Conservation (phyloP, 768 basidiomycete genomes). For the Daedaleopsis sinensis region DNA sequence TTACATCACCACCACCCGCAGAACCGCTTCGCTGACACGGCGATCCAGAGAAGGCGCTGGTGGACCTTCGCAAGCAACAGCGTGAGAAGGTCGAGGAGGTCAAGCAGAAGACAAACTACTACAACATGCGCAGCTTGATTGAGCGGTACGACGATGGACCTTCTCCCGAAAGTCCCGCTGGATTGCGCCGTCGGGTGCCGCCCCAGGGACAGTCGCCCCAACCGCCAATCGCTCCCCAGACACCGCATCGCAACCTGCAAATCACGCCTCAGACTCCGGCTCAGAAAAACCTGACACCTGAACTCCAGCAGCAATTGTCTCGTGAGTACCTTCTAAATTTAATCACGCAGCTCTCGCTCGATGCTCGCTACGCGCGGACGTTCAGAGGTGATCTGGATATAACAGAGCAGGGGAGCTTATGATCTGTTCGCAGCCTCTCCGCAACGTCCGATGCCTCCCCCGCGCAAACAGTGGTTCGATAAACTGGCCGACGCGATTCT, state of each 20-base stretch:
- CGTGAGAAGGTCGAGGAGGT: constrained; percentile 90
- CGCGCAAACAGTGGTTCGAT: constrained; percentile 83
- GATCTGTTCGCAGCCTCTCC: constrained; percentile 36
- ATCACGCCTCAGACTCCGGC: constrained; percentile 28
- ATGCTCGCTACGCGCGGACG: no score
- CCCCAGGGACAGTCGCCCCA: constrained; percentile 15
- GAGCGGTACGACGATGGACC: constrained; percentile 83
- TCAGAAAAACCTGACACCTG: constrained; percentile 25
- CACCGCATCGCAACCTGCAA: constrained; percentile 28
- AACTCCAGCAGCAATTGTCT: constrained; percentile 40
- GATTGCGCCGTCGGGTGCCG: constrained; percentile 44
- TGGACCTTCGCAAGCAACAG: constrained; percentile 72
- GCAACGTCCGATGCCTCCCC: constrained; percentile 46
- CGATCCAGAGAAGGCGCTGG: constrained; percentile 74
- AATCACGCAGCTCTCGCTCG: neutral
- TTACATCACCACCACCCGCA: neutral
- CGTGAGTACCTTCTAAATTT: constrained; percentile 33
- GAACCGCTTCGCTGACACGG: neutral
- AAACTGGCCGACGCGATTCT: constrained; percentile 85
- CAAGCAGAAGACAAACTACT: constrained; percentile 97
- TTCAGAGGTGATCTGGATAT: no score
- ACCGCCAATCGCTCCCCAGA: constrained; percentile 28
- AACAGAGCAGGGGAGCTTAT: no score
- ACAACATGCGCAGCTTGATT: constrained; percentile 86
- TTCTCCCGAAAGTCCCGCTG: constrained; percentile 28